Percentiles rank a stretch among this genome's conserved stretches.
Conservation (phyloP, 1,139 yeast genomes). For the Taphrina flavorubra region DNA sequence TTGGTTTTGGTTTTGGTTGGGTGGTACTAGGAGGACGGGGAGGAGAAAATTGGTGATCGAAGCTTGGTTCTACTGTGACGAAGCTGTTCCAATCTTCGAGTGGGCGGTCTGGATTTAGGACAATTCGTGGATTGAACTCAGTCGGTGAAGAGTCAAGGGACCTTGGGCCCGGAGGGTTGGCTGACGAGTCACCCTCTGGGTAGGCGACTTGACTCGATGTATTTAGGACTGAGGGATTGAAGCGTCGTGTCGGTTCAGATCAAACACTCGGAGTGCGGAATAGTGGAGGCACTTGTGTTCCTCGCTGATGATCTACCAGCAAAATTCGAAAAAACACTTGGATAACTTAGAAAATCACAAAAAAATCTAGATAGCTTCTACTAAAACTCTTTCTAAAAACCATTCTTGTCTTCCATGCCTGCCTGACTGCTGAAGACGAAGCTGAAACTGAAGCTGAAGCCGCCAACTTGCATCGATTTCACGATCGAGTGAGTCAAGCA, state of each 20-base stretch:
- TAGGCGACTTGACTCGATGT: constrained; percentile 17
- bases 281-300: constrained; percentile 16
- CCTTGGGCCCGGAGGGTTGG: constrained; percentile 1
- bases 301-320: constrained; percentile 3
- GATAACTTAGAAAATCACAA: neutral
- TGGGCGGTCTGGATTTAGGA: constrained; percentile 17
- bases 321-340: neutral
- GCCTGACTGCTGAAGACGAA: too few relatives aligned
- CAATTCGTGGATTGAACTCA: constrained; percentile 17
- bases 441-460: too few relatives aligned
- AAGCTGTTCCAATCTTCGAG: neutral
- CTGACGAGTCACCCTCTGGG: constrained; percentile 12
- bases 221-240: constrained; percentile 21
- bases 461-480: neutral
- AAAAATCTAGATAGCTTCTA: constrained; percentile 1
- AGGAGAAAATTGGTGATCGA: constrained; percentile 6
- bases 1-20: neutral
- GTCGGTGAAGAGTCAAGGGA: constrained; percentile 20
- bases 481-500: neutral
- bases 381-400: neutral
- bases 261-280: constrained; percentile 1
- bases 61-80: constrained; percentile 19
- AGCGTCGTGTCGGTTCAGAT: constrained; percentile 18
- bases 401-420: too few relatives aligned
- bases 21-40: neutral